phyloP scores from a whole-genome alignment of 2,329 filamentous ascomycete species.

The Madurella mycetomatis region DNA sequence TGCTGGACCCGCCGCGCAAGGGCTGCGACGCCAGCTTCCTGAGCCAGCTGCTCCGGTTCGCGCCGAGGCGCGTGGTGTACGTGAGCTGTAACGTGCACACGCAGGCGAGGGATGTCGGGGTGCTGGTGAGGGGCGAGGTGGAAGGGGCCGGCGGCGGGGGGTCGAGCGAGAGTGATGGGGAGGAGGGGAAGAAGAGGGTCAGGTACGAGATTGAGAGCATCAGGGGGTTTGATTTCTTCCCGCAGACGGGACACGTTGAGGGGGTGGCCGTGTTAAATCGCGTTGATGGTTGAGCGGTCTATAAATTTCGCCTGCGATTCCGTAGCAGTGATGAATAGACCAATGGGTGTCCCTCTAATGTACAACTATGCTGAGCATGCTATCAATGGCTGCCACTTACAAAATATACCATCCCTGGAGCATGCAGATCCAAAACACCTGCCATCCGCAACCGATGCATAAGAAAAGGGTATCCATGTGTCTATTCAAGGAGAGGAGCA shows the following conservation, averaged over 20 bases:
- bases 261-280: constrained; percentile 62
- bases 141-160: constrained; percentile 28
- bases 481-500: constrained; percentile 5
- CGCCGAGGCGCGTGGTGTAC: constrained; percentile 77
- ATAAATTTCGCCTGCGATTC: not conserved
- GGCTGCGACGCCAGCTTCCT: constrained; percentile 87
- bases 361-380: not conserved
- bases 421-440: constrained; percentile 3
- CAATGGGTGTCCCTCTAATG: not conserved
- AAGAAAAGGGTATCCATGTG: constrained; percentile 24
- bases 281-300: constrained; percentile 37
- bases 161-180: constrained; percentile 19
- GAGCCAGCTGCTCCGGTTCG: constrained; percentile 71
- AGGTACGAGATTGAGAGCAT: constrained; percentile 86
- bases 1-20: constrained; percentile 94
- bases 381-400: not conserved
- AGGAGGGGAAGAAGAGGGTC: constrained; percentile 34
- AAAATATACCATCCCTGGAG: not conserved
- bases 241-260: constrained; percentile 72
- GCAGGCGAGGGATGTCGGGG: constrained; percentile 87
- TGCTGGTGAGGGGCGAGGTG: constrained; percentile 68
- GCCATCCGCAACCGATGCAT: not conserved
- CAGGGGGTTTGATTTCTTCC: constrained; percentile 94
- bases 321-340: not conserved
- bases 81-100: constrained; percentile 98